A percentile compares a stretch with the other conserved stretches of the same genome.
Evolutionary conservation across 176 grass and related monocot species (phyloP).

Genomic region (Elaeis guineensis): DNA sequence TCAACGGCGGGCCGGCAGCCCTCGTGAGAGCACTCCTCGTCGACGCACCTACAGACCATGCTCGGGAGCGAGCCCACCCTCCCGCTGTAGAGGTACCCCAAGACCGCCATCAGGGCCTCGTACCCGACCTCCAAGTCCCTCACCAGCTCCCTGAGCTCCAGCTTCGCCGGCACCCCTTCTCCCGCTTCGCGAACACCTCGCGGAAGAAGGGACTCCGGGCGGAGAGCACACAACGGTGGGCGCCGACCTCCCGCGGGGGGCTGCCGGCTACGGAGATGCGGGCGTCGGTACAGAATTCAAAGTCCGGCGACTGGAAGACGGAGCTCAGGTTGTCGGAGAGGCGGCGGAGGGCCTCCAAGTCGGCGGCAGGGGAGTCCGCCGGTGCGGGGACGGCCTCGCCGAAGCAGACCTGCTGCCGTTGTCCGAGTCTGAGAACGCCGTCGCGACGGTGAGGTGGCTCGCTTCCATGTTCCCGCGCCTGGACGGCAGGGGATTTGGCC

Average conservation of each 20-base stretch:
- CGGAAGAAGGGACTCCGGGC: constrained; percentile 85
- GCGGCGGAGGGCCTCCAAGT: constrained; percentile 71
- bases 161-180: neutral
- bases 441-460: constrained; percentile 26
- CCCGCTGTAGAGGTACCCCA: constrained; percentile 91
- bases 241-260: constrained; percentile 8
- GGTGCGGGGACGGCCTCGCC: constrained; percentile 1
- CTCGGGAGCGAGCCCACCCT: constrained; percentile 53
- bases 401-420: constrained; percentile 29
- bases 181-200: constrained; percentile 42
- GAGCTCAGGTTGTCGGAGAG: constrained; percentile 78
- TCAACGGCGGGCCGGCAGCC: constrained; percentile 63
- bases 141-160: constrained; percentile 42
- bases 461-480: constrained; percentile 31
- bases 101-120: constrained; percentile 59
- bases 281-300: constrained; percentile 62
- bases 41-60: constrained; percentile 70
- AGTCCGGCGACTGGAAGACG: constrained; percentile 51
- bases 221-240: constrained; percentile 85
- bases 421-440: constrained; percentile 51
- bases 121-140: constrained; percentile 52
- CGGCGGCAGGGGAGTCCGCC: constrained; percentile 18
- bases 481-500: too few species aligned
- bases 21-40: constrained; percentile 58
- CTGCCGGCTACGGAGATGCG: constrained; percentile 29